A percentile compares a stretch with the other conserved stretches of the same genome.
Conservation (phyloP, 2,329 filamentous ascomycete species). For the Calonectria hawksworthii region DNA sequence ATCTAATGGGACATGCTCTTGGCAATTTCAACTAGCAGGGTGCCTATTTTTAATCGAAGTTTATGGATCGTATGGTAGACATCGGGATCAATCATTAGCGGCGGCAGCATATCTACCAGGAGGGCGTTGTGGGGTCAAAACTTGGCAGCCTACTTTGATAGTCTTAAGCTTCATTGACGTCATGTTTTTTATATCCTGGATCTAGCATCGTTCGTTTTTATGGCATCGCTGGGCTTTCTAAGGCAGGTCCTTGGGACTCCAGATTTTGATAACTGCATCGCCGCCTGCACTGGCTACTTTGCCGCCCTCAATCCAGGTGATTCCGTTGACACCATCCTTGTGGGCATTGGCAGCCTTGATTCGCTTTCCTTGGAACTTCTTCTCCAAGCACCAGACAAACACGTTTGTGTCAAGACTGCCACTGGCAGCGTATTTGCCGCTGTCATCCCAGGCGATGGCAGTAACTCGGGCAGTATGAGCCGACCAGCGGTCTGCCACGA, state of each 20-base stretch:
- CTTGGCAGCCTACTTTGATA: constrained; percentile 13
- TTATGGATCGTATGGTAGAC: background rate
- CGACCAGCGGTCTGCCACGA: constrained; percentile 83
- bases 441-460: constrained; percentile 80
- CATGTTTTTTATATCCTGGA: constrained; percentile 18
- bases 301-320: constrained; percentile 80
- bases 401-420: constrained; percentile 93
- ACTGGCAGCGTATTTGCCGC: constrained; percentile 83
- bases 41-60: background rate
- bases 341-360: constrained; percentile 90
- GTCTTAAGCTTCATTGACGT: constrained; percentile 20
- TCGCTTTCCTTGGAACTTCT: constrained; percentile 83
- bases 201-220: constrained; percentile 24
- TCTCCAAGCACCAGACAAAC: constrained; percentile 89
- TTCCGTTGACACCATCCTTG: constrained; percentile 94
- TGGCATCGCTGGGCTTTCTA: constrained; percentile 30
- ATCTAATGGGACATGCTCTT: constrained; percentile 20
- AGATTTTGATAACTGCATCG: constrained; percentile 93
- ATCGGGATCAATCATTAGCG: background rate
- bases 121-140: constrained; percentile 7
- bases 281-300: constrained; percentile 85
- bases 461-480: constrained; percentile 72
- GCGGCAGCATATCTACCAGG: background rate
- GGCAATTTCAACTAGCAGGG: background rate
- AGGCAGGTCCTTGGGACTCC: constrained; percentile 65